A percentile compares a stretch with the other conserved stretches of the same genome.
Conservation (phyloP, 768 basidiomycete genomes). For the Mycena polygramma region DNA sequence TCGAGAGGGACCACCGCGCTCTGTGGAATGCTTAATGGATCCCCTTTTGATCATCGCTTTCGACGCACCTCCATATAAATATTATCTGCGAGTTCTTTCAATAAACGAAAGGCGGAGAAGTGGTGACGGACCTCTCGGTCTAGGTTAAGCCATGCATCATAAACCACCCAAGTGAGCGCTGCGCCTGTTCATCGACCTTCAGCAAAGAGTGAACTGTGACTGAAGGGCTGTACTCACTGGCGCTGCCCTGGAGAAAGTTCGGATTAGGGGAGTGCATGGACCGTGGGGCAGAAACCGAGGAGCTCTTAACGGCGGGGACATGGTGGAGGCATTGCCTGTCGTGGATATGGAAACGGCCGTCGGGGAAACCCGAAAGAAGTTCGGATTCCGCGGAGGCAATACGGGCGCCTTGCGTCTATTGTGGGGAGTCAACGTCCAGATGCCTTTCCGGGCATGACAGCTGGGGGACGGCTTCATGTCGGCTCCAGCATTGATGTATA, state of each 20-base stretch:
- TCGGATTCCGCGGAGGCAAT: too few species aligned
- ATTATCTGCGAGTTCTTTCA: background rate
- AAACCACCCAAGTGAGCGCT: slow-evolving; percentile 29
- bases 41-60: background rate
- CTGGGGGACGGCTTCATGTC: too few species aligned
- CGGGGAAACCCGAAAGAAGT: background rate
- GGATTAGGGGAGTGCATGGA: background rate
- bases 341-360: background rate
- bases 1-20: background rate
- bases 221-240: slow-evolving; percentile 8
- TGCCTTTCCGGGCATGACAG: too few species aligned
- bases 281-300: too few species aligned
- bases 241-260: slow-evolving; percentile 25
- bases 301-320: background rate
- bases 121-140: slow-evolving; percentile 15
- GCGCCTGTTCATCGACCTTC: background rate
- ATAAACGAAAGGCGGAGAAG: background rate
- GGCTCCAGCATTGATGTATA: too few species aligned
- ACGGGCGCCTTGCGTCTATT: too few species aligned
- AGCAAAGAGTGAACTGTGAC: background rate
- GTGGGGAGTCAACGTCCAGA: too few species aligned
- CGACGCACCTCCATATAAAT: slow-evolving; percentile 18
- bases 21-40: background rate
- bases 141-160: slow-evolving; percentile 19
- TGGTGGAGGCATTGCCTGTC: background rate